phyloP scores from a whole-genome alignment of 1,284 basidiomycete genomes.

The Melampsora larici-populina region DNA sequence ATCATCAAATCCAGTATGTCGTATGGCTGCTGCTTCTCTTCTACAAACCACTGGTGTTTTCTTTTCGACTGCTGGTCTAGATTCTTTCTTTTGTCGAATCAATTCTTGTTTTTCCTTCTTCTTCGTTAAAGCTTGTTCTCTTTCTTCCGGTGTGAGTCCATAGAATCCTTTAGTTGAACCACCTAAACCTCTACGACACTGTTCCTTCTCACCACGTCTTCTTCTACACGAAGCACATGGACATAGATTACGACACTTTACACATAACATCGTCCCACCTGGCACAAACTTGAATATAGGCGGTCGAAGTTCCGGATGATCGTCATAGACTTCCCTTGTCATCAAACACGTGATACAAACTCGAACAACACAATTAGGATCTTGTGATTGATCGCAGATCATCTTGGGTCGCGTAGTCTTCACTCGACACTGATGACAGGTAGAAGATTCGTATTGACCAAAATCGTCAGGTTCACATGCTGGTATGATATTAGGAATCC shows the following conservation, averaged over 20 bases:
- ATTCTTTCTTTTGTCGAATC: constrained; percentile 10
- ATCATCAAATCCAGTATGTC: constrained; percentile 20
- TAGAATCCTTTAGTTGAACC: constrained; percentile 27
- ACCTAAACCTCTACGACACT: constrained; percentile 30
- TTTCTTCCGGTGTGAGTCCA: constrained; percentile 30
- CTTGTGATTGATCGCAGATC: too few species aligned
- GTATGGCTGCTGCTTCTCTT: constrained; percentile 20
- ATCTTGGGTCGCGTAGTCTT: too few species aligned
- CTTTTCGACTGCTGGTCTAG: constrained; percentile 3
- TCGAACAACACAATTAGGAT: too few species aligned
- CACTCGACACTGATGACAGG: too few species aligned
- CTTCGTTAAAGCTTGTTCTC: constrained; percentile 17
- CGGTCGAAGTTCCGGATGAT: constrained; percentile 30
- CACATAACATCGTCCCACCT: constrained; percentile 37
- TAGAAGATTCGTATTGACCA: constrained; percentile 42
- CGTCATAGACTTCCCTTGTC: constrained; percentile 25
- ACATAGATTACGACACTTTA: constrained; percentile 36
- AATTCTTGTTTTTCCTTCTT: neutral
- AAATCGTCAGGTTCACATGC: constrained; percentile 36
- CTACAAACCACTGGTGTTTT: constrained; percentile 8
- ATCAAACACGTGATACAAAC: too few species aligned
- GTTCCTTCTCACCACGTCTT: constrained; percentile 19
- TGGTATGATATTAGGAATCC: constrained; percentile 3
- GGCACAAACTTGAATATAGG: constrained; percentile 40
- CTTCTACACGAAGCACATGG: constrained; percentile 40